Percentiles rank a stretch among this genome's conserved stretches.
Evolutionary conservation across 345 rosid species (phyloP).

Genomic region (Cardamine chenopodiifolia): DNA sequence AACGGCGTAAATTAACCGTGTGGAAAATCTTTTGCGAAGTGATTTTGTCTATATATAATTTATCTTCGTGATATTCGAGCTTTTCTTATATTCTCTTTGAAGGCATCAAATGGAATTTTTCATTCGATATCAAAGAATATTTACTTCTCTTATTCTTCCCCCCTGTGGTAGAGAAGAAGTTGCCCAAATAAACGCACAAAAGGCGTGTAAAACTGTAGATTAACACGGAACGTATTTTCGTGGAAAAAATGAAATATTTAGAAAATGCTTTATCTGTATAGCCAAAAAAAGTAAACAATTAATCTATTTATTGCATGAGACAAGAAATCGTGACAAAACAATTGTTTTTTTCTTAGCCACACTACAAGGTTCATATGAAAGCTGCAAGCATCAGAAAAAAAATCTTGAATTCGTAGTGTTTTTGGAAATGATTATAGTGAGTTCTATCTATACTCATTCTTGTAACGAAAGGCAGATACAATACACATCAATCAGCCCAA

Average conservation of each 20-base stretch:
- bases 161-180: neutral
- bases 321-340: neutral
- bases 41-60: conserved; percentile 14
- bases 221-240: neutral
- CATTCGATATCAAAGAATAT: conserved; percentile 35
- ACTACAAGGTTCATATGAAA: conserved; percentile 11
- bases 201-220: neutral
- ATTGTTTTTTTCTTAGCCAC: neutral
- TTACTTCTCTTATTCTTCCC: conserved; percentile 28
- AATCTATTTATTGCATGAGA: neutral
- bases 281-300: neutral
- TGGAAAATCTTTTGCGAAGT: conserved; percentile 13
- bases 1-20: conserved; percentile 5
- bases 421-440: neutral
- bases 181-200: neutral
- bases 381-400: conserved; percentile 9
- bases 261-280: neutral
- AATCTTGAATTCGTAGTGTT: neutral
- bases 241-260: neutral
- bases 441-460: neutral
- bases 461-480: neutral
- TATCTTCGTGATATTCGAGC: conserved; percentile 38
- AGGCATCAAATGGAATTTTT: conserved; percentile 26
- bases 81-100: conserved; percentile 40
- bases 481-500: conserved; percentile 26